Base-by-base conservation (phyloP, 208 protist species). In the Herpetomonas tarakana region DNA sequence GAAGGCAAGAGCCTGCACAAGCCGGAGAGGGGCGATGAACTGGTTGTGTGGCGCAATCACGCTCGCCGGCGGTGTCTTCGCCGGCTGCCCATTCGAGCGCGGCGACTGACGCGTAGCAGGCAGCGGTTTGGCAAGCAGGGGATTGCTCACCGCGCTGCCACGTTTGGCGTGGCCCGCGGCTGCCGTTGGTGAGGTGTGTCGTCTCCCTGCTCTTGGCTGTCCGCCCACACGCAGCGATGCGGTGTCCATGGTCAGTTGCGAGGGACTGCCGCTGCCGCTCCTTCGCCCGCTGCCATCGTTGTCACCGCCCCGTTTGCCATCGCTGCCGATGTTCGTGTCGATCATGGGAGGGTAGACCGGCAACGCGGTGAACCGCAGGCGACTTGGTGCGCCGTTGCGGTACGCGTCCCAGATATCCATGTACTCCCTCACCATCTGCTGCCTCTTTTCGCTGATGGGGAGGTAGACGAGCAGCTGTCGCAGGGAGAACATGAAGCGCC, bases 401-500 rank as follows among this genome's bases (percentile, higher is more conserved):
- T 85, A 90, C 52, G 44, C 69, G 24, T 83, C 73, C 77, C 76
- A 89, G 69, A 64, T 70, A 45, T 76, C 70, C 67, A 82, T 78
- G 58, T 88, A 93, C 71, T 83, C 75, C 31, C 52, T 63, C 29
- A 89, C 80, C 54, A 52, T 67, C 24, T 31, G 35, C 31, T 81
- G 74, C 2, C 86, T 73, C 49, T 65, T 60, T 55, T 88, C 78
- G 11, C 70, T 68, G 25, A 81, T 79, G 3, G 78, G 83, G 28
- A 93, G 55, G 63, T 83, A 93, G 39, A 78, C 58, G 39, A 93
- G 71, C 25, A 93, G 62, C 49, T 82, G 68, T 59, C 72, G 65
- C 31, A 93, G 68, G 12, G 67, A 58, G 70, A 81, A 88, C 77
- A 90, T 79, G 47, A 89, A 79, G 25, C 86, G 77, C 3, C 86